Evolutionary conservation across 2,329 filamentous ascomycete genomes (phyloP), one percentile per base, ranked within the genome.

Genomic region (Acarospora socialis): DNA sequence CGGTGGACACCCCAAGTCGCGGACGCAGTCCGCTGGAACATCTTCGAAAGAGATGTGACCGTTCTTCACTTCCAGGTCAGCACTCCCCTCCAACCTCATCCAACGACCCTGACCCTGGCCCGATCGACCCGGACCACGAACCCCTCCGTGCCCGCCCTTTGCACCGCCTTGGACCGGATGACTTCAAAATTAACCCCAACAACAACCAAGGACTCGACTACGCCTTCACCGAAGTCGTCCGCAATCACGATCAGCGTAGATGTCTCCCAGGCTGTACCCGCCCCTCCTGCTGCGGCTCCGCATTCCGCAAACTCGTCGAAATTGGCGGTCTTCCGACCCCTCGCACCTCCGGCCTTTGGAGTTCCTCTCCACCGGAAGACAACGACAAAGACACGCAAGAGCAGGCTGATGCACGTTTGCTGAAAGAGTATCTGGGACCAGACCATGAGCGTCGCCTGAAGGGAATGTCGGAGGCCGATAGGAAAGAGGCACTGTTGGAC

Each of bases 161-260:
- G 3, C 55, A 63, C 1, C 59, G 66, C 20, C 64, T 92, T 8
- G 59, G 59, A 9, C 58, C 78, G 1, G 68, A 72, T 8, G 77
- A 92, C 53, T 94, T 93, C 61, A 87, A 77, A 50, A 63, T 90
- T 44, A 92, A 93, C 41, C 76, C 81, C 0, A 59, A 61, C 4
- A 67, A 63, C 43, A 87, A 86, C 41, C 66, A 77, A 24, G 80
- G 81, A 2, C 60, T 73, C 25, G 68, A 74, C 33, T 82, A 72
- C 52, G 81, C 82, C 7, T 92, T 73, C 49, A 61, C 67, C 1
- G 78, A 87, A 36, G 76, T 84, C 1, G 68, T 92, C 9, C 75
- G 84, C 32, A 70, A 69, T 33, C 77, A 67, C 41, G 68, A 72
- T 7, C 71, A 78, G 23, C 74, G 82, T 21, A 70, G 74, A 30